Evolutionary conservation across 2,329 filamentous ascomycete species (phyloP), one percentile per base, ranked within the genome.

Genomic region (Fusarium sulawesiense): DNA sequence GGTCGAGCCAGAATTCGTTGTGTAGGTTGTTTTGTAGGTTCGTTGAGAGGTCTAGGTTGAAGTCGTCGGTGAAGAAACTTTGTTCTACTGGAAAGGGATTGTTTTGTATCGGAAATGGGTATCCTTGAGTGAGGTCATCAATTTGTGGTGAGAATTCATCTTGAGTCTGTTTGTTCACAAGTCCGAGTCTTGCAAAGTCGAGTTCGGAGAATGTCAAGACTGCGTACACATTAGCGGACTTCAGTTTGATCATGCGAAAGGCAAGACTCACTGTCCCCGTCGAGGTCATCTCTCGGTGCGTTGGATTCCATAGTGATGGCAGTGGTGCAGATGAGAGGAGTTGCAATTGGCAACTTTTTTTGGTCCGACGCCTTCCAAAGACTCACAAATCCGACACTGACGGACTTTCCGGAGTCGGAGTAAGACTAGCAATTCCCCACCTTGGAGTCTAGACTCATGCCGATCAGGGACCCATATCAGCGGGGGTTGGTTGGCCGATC

Each of bases 121-220:
- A 45, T 1, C 42, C 27, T 6, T 61, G 42, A 0, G 27, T 5
- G 1, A 23, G 12, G 5, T 7, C 13, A 4, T 30, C 7, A 2
- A 41, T n/a, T 1, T 23, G 6, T 5, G 55, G 4, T 18, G 61
- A 1, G 2, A 27, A 23, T 5, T 10, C 12, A 18, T 25, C 30
- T 18, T 29, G 6, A 2, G 18, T 8, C 1, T 32, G 11, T 7
- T 37, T 42, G 14, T 25, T 57, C 2, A 16, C 34, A 11, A 69
- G 50, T 2, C 66, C 66, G 12, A 69, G 66, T 12, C 66, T 61
- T 6, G 66, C 66, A 12, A 69, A 70, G n/a, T 69, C 66, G 16
- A 69, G 62, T 14, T 69, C 66, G 4, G 66, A 69, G 20, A 69
- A 69, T 2, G 61, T 70, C 56, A 69, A 55, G 25, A 69, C 66